Evolutionary conservation across 1,284 basidiomycete genomes (phyloP), one percentile per base, ranked within the genome.

Genomic region (Neolentinus lepideus): DNA sequence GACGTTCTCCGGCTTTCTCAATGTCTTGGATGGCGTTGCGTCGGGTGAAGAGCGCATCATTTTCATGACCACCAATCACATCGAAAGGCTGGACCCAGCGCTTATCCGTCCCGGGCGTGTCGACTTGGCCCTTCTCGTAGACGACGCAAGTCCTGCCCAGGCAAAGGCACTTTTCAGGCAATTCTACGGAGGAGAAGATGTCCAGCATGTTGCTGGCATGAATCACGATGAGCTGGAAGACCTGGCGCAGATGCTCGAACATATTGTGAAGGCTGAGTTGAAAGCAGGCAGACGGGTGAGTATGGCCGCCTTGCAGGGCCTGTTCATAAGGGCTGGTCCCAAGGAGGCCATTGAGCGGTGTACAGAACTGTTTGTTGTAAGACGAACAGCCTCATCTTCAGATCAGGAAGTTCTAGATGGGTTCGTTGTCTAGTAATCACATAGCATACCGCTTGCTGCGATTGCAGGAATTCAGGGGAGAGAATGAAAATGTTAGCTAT

Each of bases 1-100:
- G 24, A 99, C 97, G 0, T 99, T 99, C 71, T 98, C 95, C 2
- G 97, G 97, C 25, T 88, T 99, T 66, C 76, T 99, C 27, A 99
- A 99, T 66, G 94, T 96, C 3, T 79, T 99, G 2, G 97, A 99
- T 67, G 97, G 97, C 19, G 96, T 99, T 14, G 96, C 95, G 1
- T 95, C 92, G 2, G 93, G 94, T 35, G 94, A 97, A 69, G 94
- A 97, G 66, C 85, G 97, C n/a, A 90, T 99, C 66, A 85, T 99
- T 45, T 99, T 99, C 72, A 93, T 99, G 90, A 99, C 96, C 1
- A 99, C 96, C n/a, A 99, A 99, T 70, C 96, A 98, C 65, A 71
- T 92, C 43, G 82, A 88, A 59, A 78, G 75, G 59, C 78, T 94
- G 19, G 94, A 96, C 65, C 88, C 92, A 9, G 96, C 97, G 0